Percentiles rank a stretch among this genome's conserved stretches.
Evolutionary conservation across 2,329 filamentous ascomycete genomes (phyloP).

Genomic region (Metarhizium robertsii): DNA sequence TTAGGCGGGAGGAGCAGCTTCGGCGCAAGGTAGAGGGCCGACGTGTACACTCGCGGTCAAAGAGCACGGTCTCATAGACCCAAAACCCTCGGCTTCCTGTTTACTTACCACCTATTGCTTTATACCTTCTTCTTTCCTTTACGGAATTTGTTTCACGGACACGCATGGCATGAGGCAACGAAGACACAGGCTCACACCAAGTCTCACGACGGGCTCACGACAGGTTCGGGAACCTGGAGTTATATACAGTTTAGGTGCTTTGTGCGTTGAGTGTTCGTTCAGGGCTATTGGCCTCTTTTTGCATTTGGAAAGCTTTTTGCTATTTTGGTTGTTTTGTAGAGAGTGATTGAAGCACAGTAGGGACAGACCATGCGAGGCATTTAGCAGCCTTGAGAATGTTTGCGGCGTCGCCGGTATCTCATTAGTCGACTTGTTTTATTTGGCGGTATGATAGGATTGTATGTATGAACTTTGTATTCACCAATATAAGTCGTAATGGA

Average conservation of each 20-base stretch:
- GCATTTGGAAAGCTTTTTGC: not conserved
- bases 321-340: not conserved
- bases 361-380: not conserved
- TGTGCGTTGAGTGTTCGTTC: not conserved
- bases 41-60: conserved; percentile 45
- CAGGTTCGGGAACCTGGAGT: conserved; percentile 4
- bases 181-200: not conserved
- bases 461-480: conserved; percentile 4
- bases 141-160: not conserved
- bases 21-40: conserved; percentile 43
- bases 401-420: conserved; percentile 3
- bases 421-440: not conserved
- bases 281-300: not conserved
- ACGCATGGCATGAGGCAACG: conserved; percentile 3
- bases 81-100: not conserved
- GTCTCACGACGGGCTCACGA: conserved; percentile 1
- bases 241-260: not conserved
- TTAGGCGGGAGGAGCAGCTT: conserved; percentile 54
- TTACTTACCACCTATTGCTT: not conserved
- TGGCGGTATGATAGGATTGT: not conserved
- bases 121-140: not conserved
- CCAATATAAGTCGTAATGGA: not conserved
- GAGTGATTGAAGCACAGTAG: not conserved
- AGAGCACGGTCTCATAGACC: conserved; percentile 38
- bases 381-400: not conserved